These are phyloP conservation scores for Candida ulmi DNA, from an alignment of 805 yeast genomes.

Conservation along the genomic window DNA sequence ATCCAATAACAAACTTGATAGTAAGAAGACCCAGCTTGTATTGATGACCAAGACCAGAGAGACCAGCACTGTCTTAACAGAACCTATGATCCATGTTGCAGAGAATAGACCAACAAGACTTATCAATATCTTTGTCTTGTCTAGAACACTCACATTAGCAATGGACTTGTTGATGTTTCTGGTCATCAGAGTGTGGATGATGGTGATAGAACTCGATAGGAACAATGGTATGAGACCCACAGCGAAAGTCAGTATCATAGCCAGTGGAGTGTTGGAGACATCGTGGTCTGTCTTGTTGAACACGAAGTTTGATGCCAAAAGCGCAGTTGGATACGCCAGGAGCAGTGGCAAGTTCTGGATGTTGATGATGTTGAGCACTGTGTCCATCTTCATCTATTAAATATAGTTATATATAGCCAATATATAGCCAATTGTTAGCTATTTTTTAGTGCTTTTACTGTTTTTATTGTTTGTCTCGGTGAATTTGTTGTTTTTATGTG, in stretches of 20 bases:
- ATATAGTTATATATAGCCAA: too few relatives aligned
- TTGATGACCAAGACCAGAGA: constrained; percentile 17
- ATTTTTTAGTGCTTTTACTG: too few relatives aligned
- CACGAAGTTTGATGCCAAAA: constrained; percentile 19
- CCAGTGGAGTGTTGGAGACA: constrained; percentile 1
- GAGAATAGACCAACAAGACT: constrained; percentile 9
- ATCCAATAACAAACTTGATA: constrained; percentile 15
- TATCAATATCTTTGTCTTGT: constrained; percentile 4
- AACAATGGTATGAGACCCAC: constrained; percentile 11
- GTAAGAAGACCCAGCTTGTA: constrained; percentile 8
- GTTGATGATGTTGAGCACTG: constrained; percentile 5
- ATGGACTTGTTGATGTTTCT: background rate
- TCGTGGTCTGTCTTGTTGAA: constrained; percentile 3
- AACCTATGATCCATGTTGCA: constrained; percentile 13
- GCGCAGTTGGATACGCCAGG: constrained; percentile 22
- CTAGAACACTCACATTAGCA: background rate
- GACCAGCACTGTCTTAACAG: constrained; percentile 18
- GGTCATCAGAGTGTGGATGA: background rate
- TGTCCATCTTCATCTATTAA: too few relatives aligned
- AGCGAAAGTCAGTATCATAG: background rate
- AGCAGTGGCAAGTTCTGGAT: constrained; percentile 21
- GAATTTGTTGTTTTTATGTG: too few relatives aligned
- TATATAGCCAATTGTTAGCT: too few relatives aligned
- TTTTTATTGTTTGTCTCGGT: too few relatives aligned
- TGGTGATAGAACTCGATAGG: constrained; percentile 5